Evolutionary conservation across 169 alveolate genomes (phyloP).

Genomic region (Plasmodium inui): DNA sequence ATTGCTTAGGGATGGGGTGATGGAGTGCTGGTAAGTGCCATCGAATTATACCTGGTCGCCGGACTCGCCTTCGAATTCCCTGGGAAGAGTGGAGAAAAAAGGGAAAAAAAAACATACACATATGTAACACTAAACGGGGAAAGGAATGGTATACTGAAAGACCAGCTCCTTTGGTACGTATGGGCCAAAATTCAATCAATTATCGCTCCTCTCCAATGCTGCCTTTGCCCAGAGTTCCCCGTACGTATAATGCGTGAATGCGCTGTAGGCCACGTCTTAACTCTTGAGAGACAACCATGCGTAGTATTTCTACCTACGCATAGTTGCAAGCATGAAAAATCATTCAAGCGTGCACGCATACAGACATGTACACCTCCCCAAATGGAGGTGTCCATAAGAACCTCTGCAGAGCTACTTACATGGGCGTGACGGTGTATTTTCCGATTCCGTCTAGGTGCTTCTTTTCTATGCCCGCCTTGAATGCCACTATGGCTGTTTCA

Average conservation of each 20-base stretch:
- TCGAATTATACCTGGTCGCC: conserved; percentile 27
- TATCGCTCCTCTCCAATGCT: too few relatives aligned
- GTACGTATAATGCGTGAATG: neutral
- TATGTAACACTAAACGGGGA: neutral
- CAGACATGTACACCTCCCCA: neutral
- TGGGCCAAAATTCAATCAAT: neutral
- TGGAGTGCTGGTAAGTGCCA: neutral
- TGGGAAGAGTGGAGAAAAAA: conserved; percentile 10
- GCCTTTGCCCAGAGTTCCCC: neutral
- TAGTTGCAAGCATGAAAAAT: neutral
- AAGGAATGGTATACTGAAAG: neutral
- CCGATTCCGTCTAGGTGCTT: conserved; percentile 51
- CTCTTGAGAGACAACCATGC: neutral
- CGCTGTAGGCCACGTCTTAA: neutral
- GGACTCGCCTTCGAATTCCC: conserved; percentile 10
- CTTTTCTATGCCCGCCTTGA: conserved; percentile 37
- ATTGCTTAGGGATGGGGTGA: neutral
- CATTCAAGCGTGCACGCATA: neutral
- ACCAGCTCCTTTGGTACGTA: neutral
- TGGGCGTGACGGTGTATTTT: conserved; percentile 24
- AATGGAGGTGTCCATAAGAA: neutral
- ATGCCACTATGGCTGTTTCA: conserved; percentile 27
- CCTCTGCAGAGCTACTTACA: conserved; percentile 20
- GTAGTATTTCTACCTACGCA: neutral
- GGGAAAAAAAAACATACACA: neutral